Percentiles rank a stretch among this genome's conserved stretches.
Conservation (phyloP, 2,329 filamentous ascomycete genomes). For the Hysterium pulicare region DNA sequence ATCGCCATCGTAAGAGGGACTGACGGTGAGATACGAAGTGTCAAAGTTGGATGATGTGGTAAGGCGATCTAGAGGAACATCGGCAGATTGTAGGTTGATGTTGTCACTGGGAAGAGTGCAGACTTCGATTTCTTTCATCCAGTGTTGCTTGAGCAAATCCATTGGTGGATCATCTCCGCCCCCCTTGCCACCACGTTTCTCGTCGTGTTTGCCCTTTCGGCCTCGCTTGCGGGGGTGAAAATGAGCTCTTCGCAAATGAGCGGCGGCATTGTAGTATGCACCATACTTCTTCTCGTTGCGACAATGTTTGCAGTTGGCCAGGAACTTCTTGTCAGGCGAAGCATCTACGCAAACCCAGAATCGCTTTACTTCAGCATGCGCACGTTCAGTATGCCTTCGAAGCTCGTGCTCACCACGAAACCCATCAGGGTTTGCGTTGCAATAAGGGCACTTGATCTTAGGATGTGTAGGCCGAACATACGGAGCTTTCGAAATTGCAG, state of each 20-base stretch:
- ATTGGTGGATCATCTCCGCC: constrained; percentile 61
- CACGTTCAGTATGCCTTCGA: constrained; percentile 53
- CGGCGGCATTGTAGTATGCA: constrained; percentile 92
- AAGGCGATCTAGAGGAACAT: constrained; percentile 13
- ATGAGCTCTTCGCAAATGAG: constrained; percentile 82
- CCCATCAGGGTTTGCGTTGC: constrained; percentile 69
- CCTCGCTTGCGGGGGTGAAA: constrained; percentile 69
- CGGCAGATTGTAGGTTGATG: constrained; percentile 11
- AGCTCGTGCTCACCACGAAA: constrained; percentile 84
- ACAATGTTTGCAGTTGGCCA: constrained; percentile 82
- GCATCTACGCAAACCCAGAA: constrained; percentile 64
- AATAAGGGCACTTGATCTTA: constrained; percentile 68
- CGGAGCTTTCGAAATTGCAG: constrained; percentile 49
- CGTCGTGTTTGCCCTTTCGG: constrained; percentile 54
- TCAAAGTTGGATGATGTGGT: background rate
- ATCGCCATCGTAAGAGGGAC: background rate
- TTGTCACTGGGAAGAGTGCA: background rate
- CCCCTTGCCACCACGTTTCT: constrained; percentile 59
- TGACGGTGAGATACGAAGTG: background rate
- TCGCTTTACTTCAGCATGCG: constrained; percentile 61
- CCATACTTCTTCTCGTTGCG: constrained; percentile 74
- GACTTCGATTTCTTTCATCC: constrained; percentile 58
- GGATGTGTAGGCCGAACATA: constrained; percentile 65
- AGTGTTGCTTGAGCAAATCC: constrained; percentile 56
- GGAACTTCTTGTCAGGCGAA: constrained; percentile 58